phyloP scores from a whole-genome alignment of 441 rosid species.

The Brassica hybrid region DNA sequence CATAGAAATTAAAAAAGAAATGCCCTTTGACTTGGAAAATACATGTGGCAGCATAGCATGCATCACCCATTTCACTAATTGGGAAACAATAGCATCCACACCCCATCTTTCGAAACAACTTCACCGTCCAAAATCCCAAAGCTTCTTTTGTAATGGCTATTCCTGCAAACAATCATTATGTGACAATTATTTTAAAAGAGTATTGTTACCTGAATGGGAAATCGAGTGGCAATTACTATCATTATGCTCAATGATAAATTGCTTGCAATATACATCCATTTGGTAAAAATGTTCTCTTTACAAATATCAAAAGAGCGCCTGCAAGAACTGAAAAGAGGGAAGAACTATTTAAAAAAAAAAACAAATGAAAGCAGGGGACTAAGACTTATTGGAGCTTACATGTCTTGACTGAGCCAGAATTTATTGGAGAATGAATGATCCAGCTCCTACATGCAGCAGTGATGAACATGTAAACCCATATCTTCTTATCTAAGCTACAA shows the following conservation, averaged over 20 bases:
- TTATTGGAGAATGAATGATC: conserved; percentile 69
- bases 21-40: conserved; percentile 67
- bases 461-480: no score
- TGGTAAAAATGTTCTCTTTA: neutral
- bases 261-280: conserved; percentile 1
- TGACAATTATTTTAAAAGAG: neutral
- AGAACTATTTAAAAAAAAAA: no score
- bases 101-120: conserved; percentile 80
- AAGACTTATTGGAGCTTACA: conserved; percentile 82
- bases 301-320: neutral
- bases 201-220: no score
- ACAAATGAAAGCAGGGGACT: neutral
- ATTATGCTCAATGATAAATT: neutral
- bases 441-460: conserved; percentile 75
- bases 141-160: conserved; percentile 82
- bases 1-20: neutral
- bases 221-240: conserved; percentile 3
- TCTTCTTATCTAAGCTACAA: no score
- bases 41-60: conserved; percentile 42
- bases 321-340: neutral
- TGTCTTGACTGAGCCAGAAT: conserved; percentile 83
- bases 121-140: conserved; percentile 89
- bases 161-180: conserved; percentile 60
- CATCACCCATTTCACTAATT: conserved; percentile 93
- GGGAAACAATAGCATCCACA: conserved; percentile 79